Evolutionary conservation across 192 early-diverging fungal genomes (phyloP).

Genomic region (Backusella australiensis): DNA sequence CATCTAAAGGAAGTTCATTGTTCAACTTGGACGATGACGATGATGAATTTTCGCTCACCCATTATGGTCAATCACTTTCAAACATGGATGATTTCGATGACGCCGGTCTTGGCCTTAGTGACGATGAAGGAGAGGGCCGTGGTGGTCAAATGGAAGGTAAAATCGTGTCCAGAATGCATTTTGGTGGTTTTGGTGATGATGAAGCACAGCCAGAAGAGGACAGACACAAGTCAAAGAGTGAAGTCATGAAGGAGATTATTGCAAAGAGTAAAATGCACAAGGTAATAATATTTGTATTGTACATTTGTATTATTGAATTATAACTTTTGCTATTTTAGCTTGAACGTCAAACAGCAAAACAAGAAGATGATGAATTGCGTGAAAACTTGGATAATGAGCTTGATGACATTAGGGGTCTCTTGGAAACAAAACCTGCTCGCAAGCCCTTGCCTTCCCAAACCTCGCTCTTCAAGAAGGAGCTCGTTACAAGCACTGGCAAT

Average conservation of each 20-base stretch:
- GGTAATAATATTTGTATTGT: conserved; percentile 13
- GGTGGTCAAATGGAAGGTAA: conserved; percentile 61
- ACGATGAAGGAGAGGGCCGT: conserved; percentile 60
- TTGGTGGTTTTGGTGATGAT: conserved; percentile 82
- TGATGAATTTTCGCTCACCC: conserved; percentile 72
- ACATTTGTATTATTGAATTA: neutral
- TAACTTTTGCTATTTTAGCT: conserved; percentile 29
- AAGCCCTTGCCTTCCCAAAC: conserved; percentile 44
- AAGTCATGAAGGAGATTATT: conserved; percentile 98
- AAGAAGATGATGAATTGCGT: conserved; percentile 79
- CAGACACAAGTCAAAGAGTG: conserved; percentile 77
- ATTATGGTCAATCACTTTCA: conserved; percentile 89
- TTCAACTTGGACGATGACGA: conserved; percentile 88
- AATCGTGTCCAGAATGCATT: conserved; percentile 75
- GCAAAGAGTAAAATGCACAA: conserved; percentile 97
- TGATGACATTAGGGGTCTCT: conserved; percentile 74
- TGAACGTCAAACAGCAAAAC: conserved; percentile 87
- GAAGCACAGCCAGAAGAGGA: conserved; percentile 27
- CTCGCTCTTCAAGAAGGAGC: conserved; percentile 24
- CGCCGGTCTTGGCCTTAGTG: conserved; percentile 50
- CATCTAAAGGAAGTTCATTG: conserved; percentile 39
- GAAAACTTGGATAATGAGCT: conserved; percentile 89
- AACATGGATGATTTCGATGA: conserved; percentile 85
- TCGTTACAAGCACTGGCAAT: conserved; percentile 14
- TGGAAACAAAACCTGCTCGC: conserved; percentile 48